Percentiles rank a stretch among this genome's conserved stretches.
Conservation (phyloP, 345 rosid species). For the Camelina hispida region DNA sequence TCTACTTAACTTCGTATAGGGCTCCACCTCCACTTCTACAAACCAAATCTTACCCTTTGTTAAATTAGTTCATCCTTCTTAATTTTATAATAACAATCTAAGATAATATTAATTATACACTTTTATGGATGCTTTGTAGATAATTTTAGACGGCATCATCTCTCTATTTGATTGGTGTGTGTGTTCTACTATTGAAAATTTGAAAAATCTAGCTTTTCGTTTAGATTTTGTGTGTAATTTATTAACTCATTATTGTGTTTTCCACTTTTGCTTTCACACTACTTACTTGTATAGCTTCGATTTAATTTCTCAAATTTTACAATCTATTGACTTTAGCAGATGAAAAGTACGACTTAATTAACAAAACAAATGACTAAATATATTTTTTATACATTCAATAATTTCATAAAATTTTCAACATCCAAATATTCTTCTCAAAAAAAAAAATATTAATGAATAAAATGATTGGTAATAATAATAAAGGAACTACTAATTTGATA, state of each 20-base stretch:
- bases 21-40: slow-evolving; percentile 47
- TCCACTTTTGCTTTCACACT: not conserved
- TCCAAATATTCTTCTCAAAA: slow-evolving; percentile 3
- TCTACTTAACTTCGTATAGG: slow-evolving; percentile 24
- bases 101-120: slow-evolving; percentile 24
- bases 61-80: slow-evolving; percentile 3
- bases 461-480: slow-evolving; percentile 32
- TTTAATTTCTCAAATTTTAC: slow-evolving; percentile 1
- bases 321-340: slow-evolving; percentile 26
- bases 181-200: slow-evolving; percentile 12
- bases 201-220: slow-evolving; percentile 17
- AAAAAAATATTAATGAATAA: slow-evolving; percentile 29
- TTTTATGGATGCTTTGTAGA: slow-evolving; percentile 34
- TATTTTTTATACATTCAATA: slow-evolving; percentile 9
- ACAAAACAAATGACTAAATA: not conserved
- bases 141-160: slow-evolving; percentile 31
- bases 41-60: slow-evolving; percentile 36
- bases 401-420: slow-evolving; percentile 36
- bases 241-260: not conserved
- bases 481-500: slow-evolving; percentile 28
- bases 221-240: slow-evolving; percentile 26
- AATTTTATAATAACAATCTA: not conserved
- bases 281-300: not conserved
- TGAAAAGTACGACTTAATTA: not conserved
- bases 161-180: slow-evolving; percentile 20